A percentile compares a stretch with the other conserved stretches of the same genome.
These are phyloP conservation scores for Apiospora koreana DNA, from an alignment of 2,329 filamentous ascomycete genomes.

Conservation along the genomic window DNA sequence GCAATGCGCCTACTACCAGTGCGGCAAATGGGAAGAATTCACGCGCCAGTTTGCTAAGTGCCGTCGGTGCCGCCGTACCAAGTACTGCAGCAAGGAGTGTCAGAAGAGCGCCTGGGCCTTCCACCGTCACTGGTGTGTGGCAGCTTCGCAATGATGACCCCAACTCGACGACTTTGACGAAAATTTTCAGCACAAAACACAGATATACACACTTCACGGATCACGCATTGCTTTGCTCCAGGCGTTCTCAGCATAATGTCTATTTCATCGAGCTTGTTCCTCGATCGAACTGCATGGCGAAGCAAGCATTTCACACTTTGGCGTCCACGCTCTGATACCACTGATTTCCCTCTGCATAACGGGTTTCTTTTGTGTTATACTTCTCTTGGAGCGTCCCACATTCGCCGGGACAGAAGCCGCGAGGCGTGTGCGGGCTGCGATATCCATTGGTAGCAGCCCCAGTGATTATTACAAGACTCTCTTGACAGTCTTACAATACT, in stretches of 20 bases:
- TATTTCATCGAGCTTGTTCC: slow-evolving; percentile 35
- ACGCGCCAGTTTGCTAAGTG: slow-evolving; percentile 98
- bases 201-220: not conserved
- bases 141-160: slow-evolving; percentile 56
- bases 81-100: slow-evolving; percentile 99
- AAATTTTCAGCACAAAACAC: slow-evolving; percentile 15
- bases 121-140: slow-evolving; percentile 96
- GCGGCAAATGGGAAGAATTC: slow-evolving; percentile 97
- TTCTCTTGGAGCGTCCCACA: slow-evolving; percentile 6
- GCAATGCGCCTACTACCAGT: slow-evolving; percentile 97
- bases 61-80: slow-evolving; percentile 90
- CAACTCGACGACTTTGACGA: slow-evolving; percentile 15
- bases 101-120: slow-evolving; percentile 99
- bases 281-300: slow-evolving; percentile 37
- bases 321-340: slow-evolving; percentile 40
- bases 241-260: slow-evolving; percentile 38
- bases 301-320: slow-evolving; percentile 37
- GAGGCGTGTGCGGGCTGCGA: not conserved
- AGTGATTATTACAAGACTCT: not conserved
- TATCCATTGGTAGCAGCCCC: not conserved
- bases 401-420: slow-evolving; percentile 2
- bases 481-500: not conserved
- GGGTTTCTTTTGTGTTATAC: slow-evolving; percentile 29
- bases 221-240: slow-evolving; percentile 27
- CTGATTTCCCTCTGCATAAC: slow-evolving; percentile 36